A percentile compares a stretch with the other conserved stretches of the same genome.
Conservation (phyloP, 1,284 basidiomycete genomes). For the Boletus sp. region DNA sequence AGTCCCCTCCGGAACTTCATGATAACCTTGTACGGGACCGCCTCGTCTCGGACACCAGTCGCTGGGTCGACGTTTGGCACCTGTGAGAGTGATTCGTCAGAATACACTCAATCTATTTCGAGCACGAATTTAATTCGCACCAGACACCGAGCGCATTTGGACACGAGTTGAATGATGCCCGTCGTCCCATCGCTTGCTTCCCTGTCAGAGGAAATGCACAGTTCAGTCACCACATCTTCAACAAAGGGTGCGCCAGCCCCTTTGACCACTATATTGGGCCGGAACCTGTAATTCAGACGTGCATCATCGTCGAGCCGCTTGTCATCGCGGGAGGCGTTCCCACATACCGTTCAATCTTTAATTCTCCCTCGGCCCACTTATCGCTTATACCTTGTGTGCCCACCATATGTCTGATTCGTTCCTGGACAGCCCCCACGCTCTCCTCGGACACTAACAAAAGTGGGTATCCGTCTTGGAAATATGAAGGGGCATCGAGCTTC, state of each 20-base stretch:
- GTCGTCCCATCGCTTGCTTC: constrained; percentile 23
- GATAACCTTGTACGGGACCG: constrained; percentile 69
- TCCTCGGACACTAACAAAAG: constrained; percentile 63
- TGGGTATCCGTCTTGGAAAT: constrained; percentile 72
- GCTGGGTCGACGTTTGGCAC: constrained; percentile 67
- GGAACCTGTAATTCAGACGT: constrained; percentile 45
- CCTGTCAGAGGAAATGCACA: constrained; percentile 42
- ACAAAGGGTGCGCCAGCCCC: constrained; percentile 50
- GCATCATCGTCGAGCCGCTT: constrained; percentile 6
- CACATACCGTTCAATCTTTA: constrained; percentile 58
- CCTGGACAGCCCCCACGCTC: constrained; percentile 49
- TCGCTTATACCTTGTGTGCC: constrained; percentile 55
- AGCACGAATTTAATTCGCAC: constrained; percentile 41
- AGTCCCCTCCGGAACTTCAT: constrained; percentile 63
- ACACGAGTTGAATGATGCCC: constrained; percentile 53
- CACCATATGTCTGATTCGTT: constrained; percentile 44
- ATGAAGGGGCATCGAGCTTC: constrained; percentile 47
- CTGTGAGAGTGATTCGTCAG: constrained; percentile 36
- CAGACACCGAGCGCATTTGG: constrained; percentile 65
- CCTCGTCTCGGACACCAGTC: constrained; percentile 62
- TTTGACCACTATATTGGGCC: constrained; percentile 66
- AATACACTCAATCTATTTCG: not conserved
- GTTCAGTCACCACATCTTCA: constrained; percentile 49
- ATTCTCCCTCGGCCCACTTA: constrained; percentile 50
- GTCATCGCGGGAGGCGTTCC: not conserved